A percentile compares a stretch with the other conserved stretches of the same genome.
Evolutionary conservation across 176 grass and related monocot species (phyloP).

Genomic region (Pharus latifolius): DNA sequence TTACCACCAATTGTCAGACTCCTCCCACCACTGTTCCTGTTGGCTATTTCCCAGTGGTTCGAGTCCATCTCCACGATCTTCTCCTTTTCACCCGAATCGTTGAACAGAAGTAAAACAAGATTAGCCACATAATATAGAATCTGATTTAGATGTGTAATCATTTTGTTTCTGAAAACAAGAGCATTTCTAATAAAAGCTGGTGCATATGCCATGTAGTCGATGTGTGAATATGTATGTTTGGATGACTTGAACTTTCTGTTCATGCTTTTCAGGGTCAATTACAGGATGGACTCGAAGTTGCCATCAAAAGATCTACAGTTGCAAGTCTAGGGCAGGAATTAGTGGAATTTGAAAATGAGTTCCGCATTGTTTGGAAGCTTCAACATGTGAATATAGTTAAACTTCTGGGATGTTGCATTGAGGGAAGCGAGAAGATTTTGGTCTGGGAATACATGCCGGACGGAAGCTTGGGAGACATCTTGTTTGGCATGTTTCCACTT

Average conservation of each 20-base stretch:
- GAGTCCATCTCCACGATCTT: too few species aligned
- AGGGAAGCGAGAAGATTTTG: constrained; percentile 19
- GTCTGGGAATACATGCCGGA: constrained; percentile 30
- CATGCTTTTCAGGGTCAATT: constrained; percentile 18
- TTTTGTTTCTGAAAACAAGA: too few species aligned
- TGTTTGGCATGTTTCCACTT: not conserved
- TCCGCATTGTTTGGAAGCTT: not conserved
- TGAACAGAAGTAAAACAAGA: too few species aligned
- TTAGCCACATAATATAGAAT: too few species aligned
- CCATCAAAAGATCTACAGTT: constrained; percentile 15
- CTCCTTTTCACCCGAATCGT: too few species aligned
- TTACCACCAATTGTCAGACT: too few species aligned
- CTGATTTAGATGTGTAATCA: too few species aligned
- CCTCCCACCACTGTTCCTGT: too few species aligned
- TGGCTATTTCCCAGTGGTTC: too few species aligned
- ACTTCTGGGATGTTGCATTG: constrained; percentile 12
- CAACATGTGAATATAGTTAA: constrained; percentile 24
- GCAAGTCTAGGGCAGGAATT: not conserved
- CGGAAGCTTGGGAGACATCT: constrained; percentile 11
- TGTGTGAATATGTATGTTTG: too few species aligned
- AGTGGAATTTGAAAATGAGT: not conserved
- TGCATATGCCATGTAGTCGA: too few species aligned
- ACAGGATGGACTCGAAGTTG: not conserved
- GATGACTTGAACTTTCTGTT: not conserved
- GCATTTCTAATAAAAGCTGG: too few species aligned